phyloP scores from a whole-genome alignment of 2,329 filamentous ascomycete genomes.

The Sordariomycetes sp. region DNA sequence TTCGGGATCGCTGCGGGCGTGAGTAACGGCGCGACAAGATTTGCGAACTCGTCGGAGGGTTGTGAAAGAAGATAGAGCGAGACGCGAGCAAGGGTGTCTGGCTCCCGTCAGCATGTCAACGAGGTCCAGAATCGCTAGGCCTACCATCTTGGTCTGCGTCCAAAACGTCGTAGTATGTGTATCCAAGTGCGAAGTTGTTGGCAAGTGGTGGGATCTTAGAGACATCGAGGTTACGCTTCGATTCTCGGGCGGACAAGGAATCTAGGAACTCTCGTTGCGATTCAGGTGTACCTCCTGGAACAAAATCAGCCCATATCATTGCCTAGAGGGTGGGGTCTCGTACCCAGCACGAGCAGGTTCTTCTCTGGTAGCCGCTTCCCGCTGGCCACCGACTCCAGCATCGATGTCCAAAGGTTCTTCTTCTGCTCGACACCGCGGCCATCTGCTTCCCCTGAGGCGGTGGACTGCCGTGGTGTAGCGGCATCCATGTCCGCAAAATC shows the following conservation, averaged over 20 bases:
- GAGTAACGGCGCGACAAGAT: slow-evolving; percentile 74
- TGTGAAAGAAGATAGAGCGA: slow-evolving; percentile 84
- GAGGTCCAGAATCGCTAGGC: slow-evolving; percentile 6
- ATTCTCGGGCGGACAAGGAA: slow-evolving; percentile 44
- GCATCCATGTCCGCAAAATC: slow-evolving; percentile 33
- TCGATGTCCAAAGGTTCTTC: slow-evolving; percentile 88
- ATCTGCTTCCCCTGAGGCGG: slow-evolving; percentile 44
- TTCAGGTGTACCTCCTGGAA: slow-evolving; percentile 68
- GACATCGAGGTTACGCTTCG: slow-evolving; percentile 42
- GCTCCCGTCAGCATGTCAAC: neutral
- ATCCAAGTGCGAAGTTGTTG: slow-evolving; percentile 86
- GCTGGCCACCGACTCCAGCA: slow-evolving; percentile 84
- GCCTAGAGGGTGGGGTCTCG: no score
- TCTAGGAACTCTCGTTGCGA: slow-evolving; percentile 80
- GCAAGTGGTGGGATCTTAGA: slow-evolving; percentile 69
- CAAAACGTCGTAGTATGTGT: slow-evolving; percentile 90
- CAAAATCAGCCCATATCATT: no score
- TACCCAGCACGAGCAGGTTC: slow-evolving; percentile 79
- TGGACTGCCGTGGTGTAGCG: slow-evolving; percentile 51
- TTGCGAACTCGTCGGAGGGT: slow-evolving; percentile 72
- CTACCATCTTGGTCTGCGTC: slow-evolving; percentile 88
- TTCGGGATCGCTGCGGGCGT: slow-evolving; percentile 77
- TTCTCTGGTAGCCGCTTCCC: slow-evolving; percentile 87
- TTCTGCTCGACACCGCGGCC: slow-evolving; percentile 60
- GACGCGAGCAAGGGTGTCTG: slow-evolving; percentile 82